Evolutionary conservation across 108 stramenopile genomes (phyloP).

Genomic region (Discostella stelligeroides): DNA sequence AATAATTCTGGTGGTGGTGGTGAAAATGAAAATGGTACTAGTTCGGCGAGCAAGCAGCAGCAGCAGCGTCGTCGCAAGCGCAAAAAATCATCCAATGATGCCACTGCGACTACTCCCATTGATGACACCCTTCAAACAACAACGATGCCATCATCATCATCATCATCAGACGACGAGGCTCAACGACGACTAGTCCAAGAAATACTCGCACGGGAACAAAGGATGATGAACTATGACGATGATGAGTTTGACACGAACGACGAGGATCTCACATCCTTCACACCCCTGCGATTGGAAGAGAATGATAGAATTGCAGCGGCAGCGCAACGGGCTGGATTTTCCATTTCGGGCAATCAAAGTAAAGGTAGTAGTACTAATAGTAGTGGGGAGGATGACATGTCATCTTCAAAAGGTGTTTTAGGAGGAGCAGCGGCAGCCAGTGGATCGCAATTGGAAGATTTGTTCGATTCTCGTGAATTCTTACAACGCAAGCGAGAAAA

Average conservation of each 20-base stretch:
- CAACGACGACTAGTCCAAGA: conserved; percentile 26
- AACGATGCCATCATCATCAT: not conserved
- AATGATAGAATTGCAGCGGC: conserved; percentile 42
- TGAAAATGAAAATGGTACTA: not conserved
- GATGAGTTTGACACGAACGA: too few relatives aligned
- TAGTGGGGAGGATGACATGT: too few relatives aligned
- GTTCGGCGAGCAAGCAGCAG: conserved; percentile 24
- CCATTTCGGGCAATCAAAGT: conserved; percentile 1
- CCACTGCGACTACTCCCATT: conserved; percentile 12
- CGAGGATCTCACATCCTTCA: conserved; percentile 34
- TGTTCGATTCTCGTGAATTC: conserved; percentile 48
- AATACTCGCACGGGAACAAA: conserved; percentile 39
- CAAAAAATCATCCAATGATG: conserved; percentile 20
- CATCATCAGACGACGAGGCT: conserved; percentile 14
- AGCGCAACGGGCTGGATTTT: conserved; percentile 33
- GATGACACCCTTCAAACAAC: too few relatives aligned
- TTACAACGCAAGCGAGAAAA: conserved; percentile 52
- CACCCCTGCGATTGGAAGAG: conserved; percentile 27
- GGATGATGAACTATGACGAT: conserved; percentile 51
- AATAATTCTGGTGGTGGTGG: conserved; percentile 6
- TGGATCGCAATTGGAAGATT: conserved; percentile 18
- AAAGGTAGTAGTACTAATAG: not conserved
- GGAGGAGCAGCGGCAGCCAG: too few relatives aligned
- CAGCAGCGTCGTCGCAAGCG: conserved; percentile 49
- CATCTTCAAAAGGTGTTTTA: too few relatives aligned